phyloP scores from a whole-genome alignment of 2,329 filamentous ascomycete genomes.

The Hortaea werneckii region DNA sequence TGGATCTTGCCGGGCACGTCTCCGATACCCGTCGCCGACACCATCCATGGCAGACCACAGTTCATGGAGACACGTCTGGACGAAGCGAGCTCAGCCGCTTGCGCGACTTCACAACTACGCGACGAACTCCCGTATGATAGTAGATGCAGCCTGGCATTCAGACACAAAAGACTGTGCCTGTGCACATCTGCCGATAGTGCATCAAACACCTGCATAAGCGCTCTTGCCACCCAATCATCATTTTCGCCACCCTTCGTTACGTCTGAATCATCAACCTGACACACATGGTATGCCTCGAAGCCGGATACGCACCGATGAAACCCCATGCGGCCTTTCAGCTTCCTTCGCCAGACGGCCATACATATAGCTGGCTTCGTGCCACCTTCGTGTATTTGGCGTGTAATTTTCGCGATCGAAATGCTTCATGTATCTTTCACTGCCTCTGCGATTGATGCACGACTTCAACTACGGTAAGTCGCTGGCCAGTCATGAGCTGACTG shows the following conservation, averaged over 20 bases:
- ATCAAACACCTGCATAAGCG: conserved; percentile 7
- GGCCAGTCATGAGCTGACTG: neutral
- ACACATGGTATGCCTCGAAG: conserved; percentile 1
- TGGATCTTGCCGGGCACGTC: no score
- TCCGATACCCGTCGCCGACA: no score
- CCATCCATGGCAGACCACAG: no score
- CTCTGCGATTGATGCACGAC: conserved; percentile 2
- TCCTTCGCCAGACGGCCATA: conserved; percentile 4
- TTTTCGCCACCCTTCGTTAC: conserved; percentile 1
- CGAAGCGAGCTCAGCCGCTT: no score
- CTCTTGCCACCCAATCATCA: conserved; percentile 1
- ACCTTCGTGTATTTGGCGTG: conserved; percentile 8
- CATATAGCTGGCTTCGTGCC: conserved; percentile 2
- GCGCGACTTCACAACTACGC: no score
- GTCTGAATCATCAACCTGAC: conserved; percentile 6
- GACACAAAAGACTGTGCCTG: no score
- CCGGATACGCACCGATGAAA: neutral
- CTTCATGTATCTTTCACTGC: conserved; percentile 1
- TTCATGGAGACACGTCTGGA: no score
- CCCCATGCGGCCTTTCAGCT: neutral
- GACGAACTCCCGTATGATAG: no score
- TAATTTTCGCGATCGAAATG: conserved; percentile 5
- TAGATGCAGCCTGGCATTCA: no score
- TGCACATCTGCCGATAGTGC: neutral
- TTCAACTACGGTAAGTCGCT: conserved; percentile 9